Conservation (phyloP, 2,329 filamentous ascomycete species). For the Chaetomiaceae sp. region DNA sequence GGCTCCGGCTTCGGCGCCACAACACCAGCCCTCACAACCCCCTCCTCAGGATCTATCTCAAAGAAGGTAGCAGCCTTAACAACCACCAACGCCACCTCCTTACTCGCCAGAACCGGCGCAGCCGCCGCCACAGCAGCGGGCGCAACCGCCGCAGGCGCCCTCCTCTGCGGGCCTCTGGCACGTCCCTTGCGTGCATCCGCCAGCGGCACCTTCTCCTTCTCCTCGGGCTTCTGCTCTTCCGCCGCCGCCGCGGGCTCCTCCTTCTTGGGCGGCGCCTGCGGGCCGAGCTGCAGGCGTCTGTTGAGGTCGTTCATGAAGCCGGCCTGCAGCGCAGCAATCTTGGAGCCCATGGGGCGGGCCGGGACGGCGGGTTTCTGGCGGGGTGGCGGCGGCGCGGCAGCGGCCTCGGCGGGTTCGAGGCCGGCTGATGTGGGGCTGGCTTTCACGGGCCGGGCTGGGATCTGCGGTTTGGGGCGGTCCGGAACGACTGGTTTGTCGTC, state of each 20-base stretch:
- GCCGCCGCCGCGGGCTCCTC: slow-evolving; percentile 56
- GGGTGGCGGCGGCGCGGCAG: slow-evolving; percentile 35
- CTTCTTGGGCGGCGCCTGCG: slow-evolving; percentile 70
- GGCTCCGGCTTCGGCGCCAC: background rate
- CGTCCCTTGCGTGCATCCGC: slow-evolving; percentile 85
- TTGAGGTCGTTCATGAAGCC: slow-evolving; percentile 93
- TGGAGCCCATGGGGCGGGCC: slow-evolving; percentile 69
- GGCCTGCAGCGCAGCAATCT: slow-evolving; percentile 86
- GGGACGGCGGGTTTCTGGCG: slow-evolving; percentile 81
- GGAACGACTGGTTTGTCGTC: slow-evolving; percentile 42
- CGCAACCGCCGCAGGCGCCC: slow-evolving; percentile 32
- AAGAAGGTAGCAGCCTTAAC: slow-evolving; percentile 45
- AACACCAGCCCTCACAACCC: slow-evolving; percentile 38
- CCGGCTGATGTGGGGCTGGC: slow-evolving; percentile 38
- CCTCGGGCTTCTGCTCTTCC: slow-evolving; percentile 47
- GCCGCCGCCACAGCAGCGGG: slow-evolving; percentile 29
- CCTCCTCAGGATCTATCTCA: slow-evolving; percentile 48
- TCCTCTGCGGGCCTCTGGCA: slow-evolving; percentile 73
- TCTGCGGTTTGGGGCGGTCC: slow-evolving; percentile 52
- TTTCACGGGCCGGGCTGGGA: slow-evolving; percentile 61
- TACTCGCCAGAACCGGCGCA: slow-evolving; percentile 25
- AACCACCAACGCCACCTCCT: slow-evolving; percentile 41
- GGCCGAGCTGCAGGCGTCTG: slow-evolving; percentile 79
- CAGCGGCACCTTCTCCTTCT: slow-evolving; percentile 71
- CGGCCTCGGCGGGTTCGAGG: slow-evolving; percentile 35